Evolutionary conservation across 2,329 filamentous ascomycete species (phyloP), one percentile per base, ranked within the genome.

Genomic region (Pyrenophora graminea): DNA sequence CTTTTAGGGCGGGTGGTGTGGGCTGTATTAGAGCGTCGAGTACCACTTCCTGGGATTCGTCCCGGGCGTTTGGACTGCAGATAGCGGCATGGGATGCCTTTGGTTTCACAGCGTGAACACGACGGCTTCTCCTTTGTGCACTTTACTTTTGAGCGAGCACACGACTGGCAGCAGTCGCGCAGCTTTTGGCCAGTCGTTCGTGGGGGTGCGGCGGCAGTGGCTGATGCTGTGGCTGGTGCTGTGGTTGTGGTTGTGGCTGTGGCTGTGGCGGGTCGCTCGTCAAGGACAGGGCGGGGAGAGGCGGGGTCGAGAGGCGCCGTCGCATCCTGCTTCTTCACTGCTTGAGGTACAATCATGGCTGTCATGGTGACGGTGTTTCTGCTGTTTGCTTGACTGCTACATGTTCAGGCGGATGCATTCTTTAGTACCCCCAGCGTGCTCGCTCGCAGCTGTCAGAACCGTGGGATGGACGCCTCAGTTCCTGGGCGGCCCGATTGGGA

Each of bases 151-250:
- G 50, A 53, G 23, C 38, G 21, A 19, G 50, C 50, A 27, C 50
- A 53, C 15, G 50, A 21, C 44, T 53, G 45, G 33, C 50, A 53
- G 30, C 50, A 48, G 50, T 47, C 44, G 19, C 50, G 50, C 45
- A 53, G 32, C 36, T 53, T 53, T 8, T 23, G 45, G 21, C 40
- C 40, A 15, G 39, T 30, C 13, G 34, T 7, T 25, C 40, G 50
- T 18, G 40, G 10, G 38, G 39, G 39, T 15, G 39, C 6, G 8
- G 8, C 15, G 39, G 18, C 23, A 7, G 23, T n/a, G 39, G 15
- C 6, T 25, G 18, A 3, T 4, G n/a, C 4, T 19, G 33, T 13
- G 17, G 43, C 33, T 15, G n/a, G 21, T 23, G n/a, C 15, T 15
- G 33, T 13, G 32, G 10, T 10, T 19, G 19, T 34, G 17, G 31